Percentiles rank a stretch among this genome's conserved stretches.
phyloP scores from a whole-genome alignment of 2,329 filamentous ascomycete genomes.

The Bipolaris gigantea region DNA sequence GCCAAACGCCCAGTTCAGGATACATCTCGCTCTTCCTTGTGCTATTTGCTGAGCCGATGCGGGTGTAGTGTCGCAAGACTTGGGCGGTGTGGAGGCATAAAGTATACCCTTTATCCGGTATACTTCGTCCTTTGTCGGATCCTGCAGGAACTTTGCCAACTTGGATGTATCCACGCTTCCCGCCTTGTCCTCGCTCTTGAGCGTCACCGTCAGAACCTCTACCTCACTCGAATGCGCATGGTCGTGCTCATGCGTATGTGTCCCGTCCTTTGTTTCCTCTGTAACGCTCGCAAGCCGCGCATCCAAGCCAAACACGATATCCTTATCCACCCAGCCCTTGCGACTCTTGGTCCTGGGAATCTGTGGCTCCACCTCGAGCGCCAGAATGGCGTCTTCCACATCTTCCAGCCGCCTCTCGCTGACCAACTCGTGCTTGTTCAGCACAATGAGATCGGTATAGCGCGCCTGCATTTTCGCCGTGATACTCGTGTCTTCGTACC shows the following conservation, averaged over 20 bases:
- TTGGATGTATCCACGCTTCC: slow-evolving; percentile 64
- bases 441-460: slow-evolving; percentile 87
- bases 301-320: slow-evolving; percentile 85
- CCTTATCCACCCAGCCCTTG: slow-evolving; percentile 74
- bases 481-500: slow-evolving; percentile 87
- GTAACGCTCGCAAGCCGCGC: slow-evolving; percentile 66
- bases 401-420: slow-evolving; percentile 75
- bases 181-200: slow-evolving; percentile 55
- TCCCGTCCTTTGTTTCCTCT: slow-evolving; percentile 49
- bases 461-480: slow-evolving; percentile 85
- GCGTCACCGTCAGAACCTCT: slow-evolving; percentile 82
- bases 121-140: slow-evolving; percentile 87
- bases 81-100: slow-evolving; percentile 50
- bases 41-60: slow-evolving; percentile 41
- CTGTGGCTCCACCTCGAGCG: slow-evolving; percentile 73
- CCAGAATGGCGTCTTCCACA: slow-evolving; percentile 76
- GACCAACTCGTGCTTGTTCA: slow-evolving; percentile 88
- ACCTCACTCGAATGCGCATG: slow-evolving; percentile 78
- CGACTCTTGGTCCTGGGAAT: slow-evolving; percentile 83
- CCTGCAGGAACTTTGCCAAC: slow-evolving; percentile 59
- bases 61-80: slow-evolving; percentile 49
- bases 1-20: slow-evolving; percentile 97
- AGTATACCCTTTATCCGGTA: slow-evolving; percentile 87
- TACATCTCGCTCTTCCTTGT: slow-evolving; percentile 63
- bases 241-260: slow-evolving; percentile 46